These are phyloP conservation scores for Fusarium sp. DNA, from an alignment of 2,329 filamentous ascomycete genomes.

Conservation along the genomic window DNA sequence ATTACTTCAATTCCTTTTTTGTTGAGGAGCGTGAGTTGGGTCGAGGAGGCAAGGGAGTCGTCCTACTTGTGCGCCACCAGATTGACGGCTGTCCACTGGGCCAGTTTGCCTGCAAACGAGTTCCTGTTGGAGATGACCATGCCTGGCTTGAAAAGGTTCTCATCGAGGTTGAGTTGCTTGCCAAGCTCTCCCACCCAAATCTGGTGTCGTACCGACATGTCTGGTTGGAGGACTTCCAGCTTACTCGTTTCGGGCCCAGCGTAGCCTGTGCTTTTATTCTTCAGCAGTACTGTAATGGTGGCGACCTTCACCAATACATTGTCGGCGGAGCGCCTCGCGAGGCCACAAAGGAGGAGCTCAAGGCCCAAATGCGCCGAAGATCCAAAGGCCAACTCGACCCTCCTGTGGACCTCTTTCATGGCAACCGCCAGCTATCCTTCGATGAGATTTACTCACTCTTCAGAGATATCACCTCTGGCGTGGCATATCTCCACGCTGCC, in stretches of 20 bases:
- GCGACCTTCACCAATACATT: conserved; percentile 90
- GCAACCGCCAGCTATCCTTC: conserved; percentile 68
- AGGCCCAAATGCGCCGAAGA: conserved; percentile 84
- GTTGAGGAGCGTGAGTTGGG: conserved; percentile 89
- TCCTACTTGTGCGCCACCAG: conserved; percentile 91
- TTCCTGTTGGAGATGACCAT: conserved; percentile 95
- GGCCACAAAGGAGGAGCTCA: conserved; percentile 84
- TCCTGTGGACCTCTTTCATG: conserved; percentile 59
- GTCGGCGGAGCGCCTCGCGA: conserved; percentile 74
- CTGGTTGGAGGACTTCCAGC: conserved; percentile 90
- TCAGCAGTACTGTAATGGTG: conserved; percentile 96
- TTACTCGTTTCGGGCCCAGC: conserved; percentile 87
- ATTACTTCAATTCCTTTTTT: conserved; percentile 95
- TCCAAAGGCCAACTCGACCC: conserved; percentile 82
- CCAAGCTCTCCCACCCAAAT: conserved; percentile 92
- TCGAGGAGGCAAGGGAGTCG: conserved; percentile 92
- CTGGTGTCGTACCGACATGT: conserved; percentile 97
- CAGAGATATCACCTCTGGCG: conserved; percentile 90
- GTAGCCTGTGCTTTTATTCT: conserved; percentile 97
- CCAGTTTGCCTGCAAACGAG: conserved; percentile 95
- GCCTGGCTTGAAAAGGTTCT: conserved; percentile 95
- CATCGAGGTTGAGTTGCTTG: conserved; percentile 91
- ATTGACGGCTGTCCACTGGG: conserved; percentile 90
- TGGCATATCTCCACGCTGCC: conserved; percentile 89
- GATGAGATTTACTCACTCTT: conserved; percentile 98